Conservation (phyloP, 192 early-diverging fungal genomes). For the Backusella tarrabulga region DNA sequence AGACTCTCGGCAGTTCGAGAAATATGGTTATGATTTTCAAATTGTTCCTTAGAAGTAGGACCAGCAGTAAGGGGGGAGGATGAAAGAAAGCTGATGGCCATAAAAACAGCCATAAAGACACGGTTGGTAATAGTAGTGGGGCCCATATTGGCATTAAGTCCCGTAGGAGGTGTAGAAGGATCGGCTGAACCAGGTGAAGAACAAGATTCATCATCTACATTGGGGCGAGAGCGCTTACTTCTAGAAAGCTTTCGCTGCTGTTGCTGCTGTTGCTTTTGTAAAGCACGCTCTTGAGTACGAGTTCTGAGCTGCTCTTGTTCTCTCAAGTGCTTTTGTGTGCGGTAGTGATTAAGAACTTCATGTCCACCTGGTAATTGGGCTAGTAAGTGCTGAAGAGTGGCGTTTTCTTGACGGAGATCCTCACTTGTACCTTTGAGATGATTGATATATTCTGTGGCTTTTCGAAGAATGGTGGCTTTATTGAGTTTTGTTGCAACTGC, state of each 20-base stretch:
- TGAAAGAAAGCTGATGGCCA: conserved; percentile 52
- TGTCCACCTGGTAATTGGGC: conserved; percentile 45
- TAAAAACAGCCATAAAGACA: conserved; percentile 57
- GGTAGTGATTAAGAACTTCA: background rate
- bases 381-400: conserved; percentile 39
- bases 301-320: background rate
- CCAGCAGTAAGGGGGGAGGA: conserved; percentile 26
- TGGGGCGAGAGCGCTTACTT: conserved; percentile 1
- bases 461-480: conserved; percentile 91
- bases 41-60: conserved; percentile 16
- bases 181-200: background rate
- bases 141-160: background rate
- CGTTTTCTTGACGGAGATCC: conserved; percentile 43
- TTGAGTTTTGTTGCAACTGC: conserved; percentile 83
- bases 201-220: background rate
- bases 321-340: conserved; percentile 6
- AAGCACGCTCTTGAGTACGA: background rate
- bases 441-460: conserved; percentile 90
- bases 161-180: conserved; percentile 28
- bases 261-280: background rate
- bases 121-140: conserved; percentile 18
- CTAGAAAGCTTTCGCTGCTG: background rate
- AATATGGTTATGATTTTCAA: conserved; percentile 24
- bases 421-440: conserved; percentile 47
- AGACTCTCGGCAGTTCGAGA: conserved; percentile 3